A percentile compares a stretch with the other conserved stretches of the same genome.
Evolutionary conservation across 441 rosid genomes (phyloP).

Genomic region (Omphalea diandra): DNA sequence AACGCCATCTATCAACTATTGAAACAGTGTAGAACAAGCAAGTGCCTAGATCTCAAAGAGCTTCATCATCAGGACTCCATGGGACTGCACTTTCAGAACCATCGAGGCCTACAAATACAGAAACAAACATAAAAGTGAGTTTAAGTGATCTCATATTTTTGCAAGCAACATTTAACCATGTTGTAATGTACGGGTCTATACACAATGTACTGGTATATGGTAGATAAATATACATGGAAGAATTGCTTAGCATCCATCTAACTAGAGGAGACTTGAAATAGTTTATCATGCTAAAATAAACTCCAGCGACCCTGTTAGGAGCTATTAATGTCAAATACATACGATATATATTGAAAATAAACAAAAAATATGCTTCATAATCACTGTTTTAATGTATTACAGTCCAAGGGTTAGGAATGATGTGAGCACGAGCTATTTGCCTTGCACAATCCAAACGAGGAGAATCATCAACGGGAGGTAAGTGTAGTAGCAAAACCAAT

Average conservation of each 20-base stretch:
- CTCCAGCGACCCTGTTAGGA: neutral
- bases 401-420: neutral
- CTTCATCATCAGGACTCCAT: constrained; percentile 28
- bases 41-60: constrained; percentile 20
- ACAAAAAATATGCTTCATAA: neutral
- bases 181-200: neutral
- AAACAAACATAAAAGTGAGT: neutral
- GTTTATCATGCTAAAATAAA: neutral
- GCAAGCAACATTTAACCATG: neutral
- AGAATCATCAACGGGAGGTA: no score
- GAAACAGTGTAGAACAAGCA: neutral
- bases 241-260: neutral
- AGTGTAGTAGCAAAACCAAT: neutral
- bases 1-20: neutral
- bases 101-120: constrained; percentile 28
- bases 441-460: no score
- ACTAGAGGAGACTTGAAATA: neutral
- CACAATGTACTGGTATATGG: neutral
- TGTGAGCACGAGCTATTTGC: no score
- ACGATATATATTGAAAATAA: neutral
- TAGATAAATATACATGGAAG: neutral
- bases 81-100: constrained; percentile 1
- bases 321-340: neutral
- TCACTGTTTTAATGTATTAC: no score
- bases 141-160: neutral